These are phyloP conservation scores for Incumbomyces delicatus DNA, from an alignment of 2,329 filamentous ascomycete genomes.

Conservation along the genomic window DNA sequence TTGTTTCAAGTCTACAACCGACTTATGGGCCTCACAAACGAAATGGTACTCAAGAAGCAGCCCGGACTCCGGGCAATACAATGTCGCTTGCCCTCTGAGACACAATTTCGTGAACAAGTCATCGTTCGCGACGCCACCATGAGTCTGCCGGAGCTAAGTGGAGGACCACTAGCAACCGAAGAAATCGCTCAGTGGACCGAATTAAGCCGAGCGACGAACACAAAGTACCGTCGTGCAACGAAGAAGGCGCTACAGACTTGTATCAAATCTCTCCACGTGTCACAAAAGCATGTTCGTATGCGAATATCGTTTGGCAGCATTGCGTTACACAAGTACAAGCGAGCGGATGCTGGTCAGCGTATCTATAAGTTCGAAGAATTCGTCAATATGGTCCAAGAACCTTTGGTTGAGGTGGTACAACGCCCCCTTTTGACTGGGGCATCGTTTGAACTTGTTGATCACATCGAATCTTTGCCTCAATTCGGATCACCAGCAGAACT, in stretches of 20 bases:
- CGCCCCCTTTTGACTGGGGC: constrained; percentile 13
- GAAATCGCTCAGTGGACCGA: constrained; percentile 20
- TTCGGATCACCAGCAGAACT: constrained; percentile 21
- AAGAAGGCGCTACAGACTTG: constrained; percentile 24
- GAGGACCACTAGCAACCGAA: not conserved
- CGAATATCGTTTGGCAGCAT: constrained; percentile 34
- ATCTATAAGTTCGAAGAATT: constrained; percentile 32
- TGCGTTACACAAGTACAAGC: constrained; percentile 28
- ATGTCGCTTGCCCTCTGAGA: constrained; percentile 12
- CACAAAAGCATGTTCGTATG: constrained; percentile 31
- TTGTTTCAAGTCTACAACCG: constrained; percentile 11
- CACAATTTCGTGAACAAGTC: constrained; percentile 15
- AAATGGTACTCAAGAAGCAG: constrained; percentile 13
- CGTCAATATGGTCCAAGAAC: constrained; percentile 29
- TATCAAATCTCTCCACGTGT: constrained; percentile 25
- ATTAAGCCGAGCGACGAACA: constrained; percentile 18
- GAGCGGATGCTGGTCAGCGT: constrained; percentile 20
- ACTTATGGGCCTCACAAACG: constrained; percentile 17
- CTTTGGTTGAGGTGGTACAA: constrained; percentile 14
- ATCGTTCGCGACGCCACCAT: not conserved
- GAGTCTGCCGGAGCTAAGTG: not conserved
- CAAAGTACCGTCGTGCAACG: constrained; percentile 25
- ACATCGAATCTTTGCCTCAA: constrained; percentile 18
- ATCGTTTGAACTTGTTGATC: constrained; percentile 21
- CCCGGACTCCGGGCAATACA: constrained; percentile 13